Conservation (phyloP, 129 eudicot species). For the Escallonia rubra region DNA sequence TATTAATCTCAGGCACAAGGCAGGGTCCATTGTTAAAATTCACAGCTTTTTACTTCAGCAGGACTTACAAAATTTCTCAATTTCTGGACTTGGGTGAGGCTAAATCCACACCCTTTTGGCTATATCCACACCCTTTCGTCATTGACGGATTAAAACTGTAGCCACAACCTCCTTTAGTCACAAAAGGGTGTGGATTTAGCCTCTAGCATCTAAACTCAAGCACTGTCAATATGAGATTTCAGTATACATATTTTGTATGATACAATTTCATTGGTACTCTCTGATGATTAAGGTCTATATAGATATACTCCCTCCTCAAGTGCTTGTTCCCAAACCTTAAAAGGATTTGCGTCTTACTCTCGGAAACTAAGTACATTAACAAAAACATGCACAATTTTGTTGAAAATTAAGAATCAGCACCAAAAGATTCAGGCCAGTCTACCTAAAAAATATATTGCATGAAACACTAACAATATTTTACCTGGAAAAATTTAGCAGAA, state of each 20-base stretch:
- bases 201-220: too few relatives aligned
- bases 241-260: too few relatives aligned
- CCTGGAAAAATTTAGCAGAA: conserved; percentile 74
- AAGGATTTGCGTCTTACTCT: too few relatives aligned
- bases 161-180: too few relatives aligned
- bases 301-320: background rate
- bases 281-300: background rate
- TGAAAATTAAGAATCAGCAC: background rate
- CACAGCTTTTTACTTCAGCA: too few relatives aligned
- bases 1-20: background rate
- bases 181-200: too few relatives aligned
- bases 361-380: background rate
- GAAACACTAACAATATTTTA: conserved; percentile 9
- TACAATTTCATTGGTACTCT: too few relatives aligned
- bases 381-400: background rate
- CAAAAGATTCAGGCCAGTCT: background rate
- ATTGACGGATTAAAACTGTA: too few relatives aligned
- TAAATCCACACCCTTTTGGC: background rate
- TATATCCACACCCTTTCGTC: too few relatives aligned
- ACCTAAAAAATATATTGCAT: background rate
- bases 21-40: too few relatives aligned
- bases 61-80: too few relatives aligned
- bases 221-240: too few relatives aligned
- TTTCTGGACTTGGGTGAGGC: background rate
- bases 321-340: background rate